Conservation (phyloP, 345 rosid genomes). For the Excoecaria cochinchinensis region DNA sequence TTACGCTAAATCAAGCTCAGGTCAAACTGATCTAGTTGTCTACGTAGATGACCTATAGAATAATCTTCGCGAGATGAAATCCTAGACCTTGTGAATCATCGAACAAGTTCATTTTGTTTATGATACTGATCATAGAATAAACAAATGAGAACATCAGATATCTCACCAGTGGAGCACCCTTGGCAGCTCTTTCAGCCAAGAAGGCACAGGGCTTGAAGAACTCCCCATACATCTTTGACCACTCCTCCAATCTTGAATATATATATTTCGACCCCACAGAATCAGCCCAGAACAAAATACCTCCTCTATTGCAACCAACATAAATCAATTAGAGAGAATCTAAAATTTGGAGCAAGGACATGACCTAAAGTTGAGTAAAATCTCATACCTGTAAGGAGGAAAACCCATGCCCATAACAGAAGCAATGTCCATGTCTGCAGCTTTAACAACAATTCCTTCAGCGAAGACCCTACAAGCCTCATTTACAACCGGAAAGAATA, state of each 20-base stretch:
- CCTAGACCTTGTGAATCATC: not conserved
- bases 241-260: slow-evolving; percentile 62
- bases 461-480: slow-evolving; percentile 92
- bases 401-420: slow-evolving; percentile 95
- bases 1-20: not conserved
- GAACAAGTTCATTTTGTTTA: not conserved
- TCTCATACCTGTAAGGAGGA: slow-evolving; percentile 77
- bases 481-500: slow-evolving; percentile 89
- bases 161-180: slow-evolving; percentile 52
- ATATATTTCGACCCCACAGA: slow-evolving; percentile 27
- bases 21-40: not conserved
- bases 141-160: not conserved
- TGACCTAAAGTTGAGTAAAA: too few species aligned
- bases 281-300: slow-evolving; percentile 90
- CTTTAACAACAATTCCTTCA: slow-evolving; percentile 93
- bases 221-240: slow-evolving; percentile 74
- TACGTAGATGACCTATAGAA: not conserved
- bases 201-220: slow-evolving; percentile 93
- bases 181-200: slow-evolving; percentile 69
- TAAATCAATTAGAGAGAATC: slow-evolving; percentile 10
- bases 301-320: slow-evolving; percentile 63
- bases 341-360: not conserved
- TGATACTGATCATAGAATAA: not conserved
- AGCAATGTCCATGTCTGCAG: slow-evolving; percentile 89
- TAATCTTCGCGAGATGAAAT: not conserved